These are phyloP conservation scores for Aureobasidium sp. DNA, from an alignment of 2,329 filamentous ascomycete species.

Conservation along the genomic window DNA sequence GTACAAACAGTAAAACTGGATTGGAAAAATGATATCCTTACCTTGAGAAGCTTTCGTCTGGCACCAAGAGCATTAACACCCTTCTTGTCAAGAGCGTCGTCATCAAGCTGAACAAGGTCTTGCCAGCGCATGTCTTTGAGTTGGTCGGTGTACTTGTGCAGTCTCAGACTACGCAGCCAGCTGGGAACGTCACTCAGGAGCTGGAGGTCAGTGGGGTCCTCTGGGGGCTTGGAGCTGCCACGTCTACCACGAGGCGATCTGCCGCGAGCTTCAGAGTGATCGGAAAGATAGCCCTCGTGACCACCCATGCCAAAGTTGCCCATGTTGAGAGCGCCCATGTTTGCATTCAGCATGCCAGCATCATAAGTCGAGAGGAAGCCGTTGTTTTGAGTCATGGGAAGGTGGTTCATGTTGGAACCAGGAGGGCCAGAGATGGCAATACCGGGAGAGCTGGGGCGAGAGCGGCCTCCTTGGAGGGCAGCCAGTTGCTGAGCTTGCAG, in stretches of 20 bases:
- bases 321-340: slow-evolving; percentile 64
- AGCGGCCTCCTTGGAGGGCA: slow-evolving; percentile 66
- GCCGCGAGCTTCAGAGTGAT: slow-evolving; percentile 84
- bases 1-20: neutral
- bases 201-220: slow-evolving; percentile 88
- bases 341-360: slow-evolving; percentile 58
- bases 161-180: slow-evolving; percentile 87
- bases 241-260: slow-evolving; percentile 86
- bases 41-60: slow-evolving; percentile 96
- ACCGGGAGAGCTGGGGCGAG: slow-evolving; percentile 83
- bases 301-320: slow-evolving; percentile 45
- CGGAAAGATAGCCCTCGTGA: slow-evolving; percentile 83
- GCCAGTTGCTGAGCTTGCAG: slow-evolving; percentile 71
- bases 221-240: slow-evolving; percentile 93
- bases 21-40: slow-evolving; percentile 31
- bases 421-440: slow-evolving; percentile 64
- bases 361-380: slow-evolving; percentile 90
- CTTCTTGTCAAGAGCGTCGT: slow-evolving; percentile 83
- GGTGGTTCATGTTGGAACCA: slow-evolving; percentile 48
- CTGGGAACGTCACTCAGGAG: slow-evolving; percentile 91
- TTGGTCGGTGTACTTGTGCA: slow-evolving; percentile 99
- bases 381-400: slow-evolving; percentile 87
- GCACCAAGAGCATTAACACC: slow-evolving; percentile 94
- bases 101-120: slow-evolving; percentile 83
- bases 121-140: slow-evolving; percentile 97